phyloP scores from a whole-genome alignment of 2,329 filamentous ascomycete genomes.

The Ophiostoma quercus region DNA sequence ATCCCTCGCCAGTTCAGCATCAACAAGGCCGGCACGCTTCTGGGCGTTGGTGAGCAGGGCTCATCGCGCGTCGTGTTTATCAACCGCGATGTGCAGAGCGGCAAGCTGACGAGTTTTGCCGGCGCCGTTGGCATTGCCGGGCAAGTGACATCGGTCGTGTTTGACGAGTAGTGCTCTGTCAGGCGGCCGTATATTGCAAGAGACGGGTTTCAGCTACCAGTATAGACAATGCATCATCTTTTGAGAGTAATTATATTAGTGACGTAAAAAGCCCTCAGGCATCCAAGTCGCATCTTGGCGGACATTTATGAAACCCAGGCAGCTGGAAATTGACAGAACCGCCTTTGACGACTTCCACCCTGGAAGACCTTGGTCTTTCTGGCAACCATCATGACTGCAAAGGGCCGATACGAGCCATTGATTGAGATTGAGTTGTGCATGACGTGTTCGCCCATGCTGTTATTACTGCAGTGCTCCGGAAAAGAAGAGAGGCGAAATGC shows the following conservation, averaged over 20 bases:
- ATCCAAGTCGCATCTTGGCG: neutral
- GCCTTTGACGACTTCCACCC: neutral
- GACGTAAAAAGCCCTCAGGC: neutral
- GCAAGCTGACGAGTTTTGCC: constrained; percentile 48
- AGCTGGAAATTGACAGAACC: no score
- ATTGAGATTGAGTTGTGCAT: neutral
- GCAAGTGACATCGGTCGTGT: constrained; percentile 45
- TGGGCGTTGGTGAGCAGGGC: constrained; percentile 62
- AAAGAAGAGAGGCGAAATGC: neutral
- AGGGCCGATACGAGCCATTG: neutral
- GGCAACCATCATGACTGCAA: neutral
- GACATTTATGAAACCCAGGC: neutral
- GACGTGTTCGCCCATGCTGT: neutral
- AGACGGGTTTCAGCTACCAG: neutral
- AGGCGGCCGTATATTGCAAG: neutral
- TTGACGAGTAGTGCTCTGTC: constrained; percentile 38
- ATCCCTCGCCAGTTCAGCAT: constrained; percentile 64
- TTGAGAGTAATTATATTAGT: neutral
- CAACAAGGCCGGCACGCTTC: constrained; percentile 57
- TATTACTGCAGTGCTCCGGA: neutral
- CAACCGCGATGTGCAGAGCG: constrained; percentile 53
- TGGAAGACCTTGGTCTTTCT: no score
- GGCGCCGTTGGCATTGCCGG: constrained; percentile 42
- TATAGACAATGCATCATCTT: neutral
- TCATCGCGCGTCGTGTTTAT: constrained; percentile 58